A percentile compares a stretch with the other conserved stretches of the same genome.
Evolutionary conservation across 768 basidiomycete genomes (phyloP).

Genomic region (Kwoniella sp.): DNA sequence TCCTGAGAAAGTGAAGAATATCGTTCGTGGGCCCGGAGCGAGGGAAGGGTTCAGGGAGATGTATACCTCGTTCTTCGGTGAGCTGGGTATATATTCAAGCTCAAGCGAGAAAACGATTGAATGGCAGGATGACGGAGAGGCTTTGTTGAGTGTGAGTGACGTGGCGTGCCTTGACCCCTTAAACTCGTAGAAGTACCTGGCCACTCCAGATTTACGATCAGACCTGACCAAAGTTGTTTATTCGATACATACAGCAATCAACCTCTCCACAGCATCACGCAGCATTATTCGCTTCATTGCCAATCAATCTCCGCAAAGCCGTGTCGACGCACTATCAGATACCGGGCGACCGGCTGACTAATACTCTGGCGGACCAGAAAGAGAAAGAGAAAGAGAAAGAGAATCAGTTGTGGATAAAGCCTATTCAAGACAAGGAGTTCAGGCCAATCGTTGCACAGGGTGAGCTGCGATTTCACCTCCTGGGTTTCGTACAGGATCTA

Average conservation of each 20-base stretch:
- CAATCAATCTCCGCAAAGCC: conserved; percentile 63
- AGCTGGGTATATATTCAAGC: conserved; percentile 61
- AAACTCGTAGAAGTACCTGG: no score
- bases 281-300: conserved; percentile 76
- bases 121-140: conserved; percentile 34
- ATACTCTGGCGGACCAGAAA: background rate
- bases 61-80: conserved; percentile 62
- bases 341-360: background rate
- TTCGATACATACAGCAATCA: conserved; percentile 66
- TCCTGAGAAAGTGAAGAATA: conserved; percentile 88
- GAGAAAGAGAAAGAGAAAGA: conserved; percentile 60
- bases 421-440: conserved; percentile 19
- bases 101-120: conserved; percentile 12
- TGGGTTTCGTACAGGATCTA: background rate
- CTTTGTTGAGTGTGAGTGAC: conserved; percentile 20
- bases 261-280: conserved; percentile 67
- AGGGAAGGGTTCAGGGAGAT: conserved; percentile 80
- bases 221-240: no score
- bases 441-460: conserved; percentile 55
- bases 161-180: background rate
- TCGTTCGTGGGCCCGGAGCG: conserved; percentile 71
- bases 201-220: no score
- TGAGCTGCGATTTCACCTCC: no score
- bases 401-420: conserved; percentile 71
- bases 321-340: conserved; percentile 9